phyloP scores from a whole-genome alignment of 805 yeast species.

The Myxozyma nipponensis region DNA sequence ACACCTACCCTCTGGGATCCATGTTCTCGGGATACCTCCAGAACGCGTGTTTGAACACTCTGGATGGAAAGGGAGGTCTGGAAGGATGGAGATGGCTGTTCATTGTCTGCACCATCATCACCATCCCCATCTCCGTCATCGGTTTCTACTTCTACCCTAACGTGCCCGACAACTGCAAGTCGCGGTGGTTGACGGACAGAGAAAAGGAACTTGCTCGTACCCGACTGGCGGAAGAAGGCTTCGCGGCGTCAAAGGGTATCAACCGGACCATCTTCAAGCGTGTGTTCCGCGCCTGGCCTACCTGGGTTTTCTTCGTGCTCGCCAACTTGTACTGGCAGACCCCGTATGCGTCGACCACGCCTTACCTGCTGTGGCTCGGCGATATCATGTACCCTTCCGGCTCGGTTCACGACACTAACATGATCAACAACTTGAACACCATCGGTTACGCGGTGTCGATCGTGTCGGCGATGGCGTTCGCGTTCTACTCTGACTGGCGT shows the following conservation, averaged over 20 bases:
- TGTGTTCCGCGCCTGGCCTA: constrained; percentile 15
- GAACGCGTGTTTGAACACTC: constrained; percentile 47
- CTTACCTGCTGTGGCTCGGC: constrained; percentile 16
- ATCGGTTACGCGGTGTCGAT: constrained; percentile 59
- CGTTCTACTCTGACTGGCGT: constrained; percentile 44
- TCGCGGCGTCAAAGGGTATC: constrained; percentile 16
- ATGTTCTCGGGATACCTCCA: constrained; percentile 61
- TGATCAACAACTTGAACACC: constrained; percentile 47
- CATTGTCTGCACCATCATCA: constrained; percentile 58
- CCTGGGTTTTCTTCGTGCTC: constrained; percentile 14
- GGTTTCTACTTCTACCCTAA: constrained; percentile 61
- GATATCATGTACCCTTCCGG: neutral
- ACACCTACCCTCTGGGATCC: constrained; percentile 60
- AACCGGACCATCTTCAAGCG: constrained; percentile 20
- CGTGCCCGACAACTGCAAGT: constrained; percentile 58
- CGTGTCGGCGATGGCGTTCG: constrained; percentile 35
- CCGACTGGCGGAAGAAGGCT: constrained; percentile 35
- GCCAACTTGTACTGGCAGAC: constrained; percentile 22
- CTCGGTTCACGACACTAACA: constrained; percentile 3
- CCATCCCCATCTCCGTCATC: constrained; percentile 52
- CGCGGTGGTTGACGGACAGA: constrained; percentile 51
- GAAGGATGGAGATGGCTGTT: constrained; percentile 73
- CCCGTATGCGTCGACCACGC: constrained; percentile 20
- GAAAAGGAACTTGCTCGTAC: constrained; percentile 52
- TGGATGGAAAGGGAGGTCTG: constrained; percentile 52